Evolutionary conservation across 2,329 filamentous ascomycete species (phyloP), one percentile per base, ranked within the genome.

Genomic region (Botrytis aclada): DNA sequence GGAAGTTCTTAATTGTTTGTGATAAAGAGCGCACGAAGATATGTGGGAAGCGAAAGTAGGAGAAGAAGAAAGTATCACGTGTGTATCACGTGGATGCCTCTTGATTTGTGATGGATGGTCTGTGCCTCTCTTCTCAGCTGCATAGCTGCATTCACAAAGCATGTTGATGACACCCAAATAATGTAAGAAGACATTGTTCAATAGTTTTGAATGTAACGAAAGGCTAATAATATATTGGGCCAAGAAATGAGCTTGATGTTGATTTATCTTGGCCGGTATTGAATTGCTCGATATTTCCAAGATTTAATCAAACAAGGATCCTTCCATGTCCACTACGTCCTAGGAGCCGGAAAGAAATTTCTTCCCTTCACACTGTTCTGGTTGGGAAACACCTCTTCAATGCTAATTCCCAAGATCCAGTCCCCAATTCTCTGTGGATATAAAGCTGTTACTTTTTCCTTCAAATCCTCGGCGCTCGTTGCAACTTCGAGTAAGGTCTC

Each of bases 401-500:
- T 37, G 58, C 39, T 72, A 41, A 67, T 34, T 4, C 29, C 47
- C 12, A 72, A 34, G 25, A 67, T 72, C 22, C 47, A 72, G 51
- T 62, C 54, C 16, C 70, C 63, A 5, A 72, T 34, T 12, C 70
- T 60, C n/a, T 62, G 51, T 8, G 65, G 65, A 56, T 69, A 72
- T n/a, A 72, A 63, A 12, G 39, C 16, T 0, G 37, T 54, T 1
- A 72, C 63, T 4, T 37, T 72, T 4, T 29, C 9, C n/a, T 45
- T 25, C 20, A 73, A 54, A 56, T 58, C 34, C 56, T 43, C 37
- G 4, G n/a, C 43, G 41, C 12, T 70, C 34, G 29, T 73, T 12
- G 37, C 34, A 1, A 63, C 37, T n/a, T 37, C 43, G 9, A 74
- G 43, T 37, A 69, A 54, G 8, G 41, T 43, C 16, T 32, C 74